These are phyloP conservation scores for Phytopythium chamaehyphon DNA, from an alignment of 352 stramenopile genomes.

Conservation along the genomic window DNA sequence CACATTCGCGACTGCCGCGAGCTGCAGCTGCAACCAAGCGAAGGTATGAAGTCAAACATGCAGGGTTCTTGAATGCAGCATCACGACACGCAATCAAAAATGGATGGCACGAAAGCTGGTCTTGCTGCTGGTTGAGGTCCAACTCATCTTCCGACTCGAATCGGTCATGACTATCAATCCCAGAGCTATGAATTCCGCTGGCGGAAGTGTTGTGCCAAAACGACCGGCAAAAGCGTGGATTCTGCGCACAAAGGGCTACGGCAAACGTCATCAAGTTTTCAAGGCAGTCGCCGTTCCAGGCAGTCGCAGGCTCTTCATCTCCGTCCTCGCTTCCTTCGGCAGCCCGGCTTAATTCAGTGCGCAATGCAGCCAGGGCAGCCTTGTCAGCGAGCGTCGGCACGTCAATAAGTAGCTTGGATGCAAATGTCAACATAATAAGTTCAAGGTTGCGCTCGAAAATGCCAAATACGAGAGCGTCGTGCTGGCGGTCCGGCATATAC, in stretches of 20 bases:
- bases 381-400: conserved; percentile 73
- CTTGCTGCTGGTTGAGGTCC: conserved; percentile 9
- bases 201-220: conserved; percentile 60
- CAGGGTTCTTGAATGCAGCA: conserved; percentile 70
- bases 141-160: not conserved
- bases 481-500: conserved; percentile 70
- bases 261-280: conserved; percentile 79
- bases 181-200: too few relatives aligned
- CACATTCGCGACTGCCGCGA: conserved; percentile 53
- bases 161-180: too few relatives aligned
- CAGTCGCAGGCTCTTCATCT: conserved; percentile 13
- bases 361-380: conserved; percentile 54
- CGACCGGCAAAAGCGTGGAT: conserved; percentile 47
- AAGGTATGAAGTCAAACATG: conserved; percentile 71
- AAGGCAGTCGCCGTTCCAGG: conserved; percentile 71
- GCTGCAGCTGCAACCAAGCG: conserved; percentile 63
- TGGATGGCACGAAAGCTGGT: conserved; percentile 39
- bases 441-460: conserved; percentile 74
- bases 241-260: conserved; percentile 49
- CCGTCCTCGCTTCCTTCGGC: not conserved
- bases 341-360: conserved; percentile 56
- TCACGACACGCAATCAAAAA: conserved; percentile 71
- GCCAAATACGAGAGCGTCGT: conserved; percentile 60
- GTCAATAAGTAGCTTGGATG: conserved; percentile 75
- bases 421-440: conserved; percentile 65